Evolutionary conservation across 83 land plant species (phyloP).

Genomic region (Diphasiastrum complanatum): DNA sequence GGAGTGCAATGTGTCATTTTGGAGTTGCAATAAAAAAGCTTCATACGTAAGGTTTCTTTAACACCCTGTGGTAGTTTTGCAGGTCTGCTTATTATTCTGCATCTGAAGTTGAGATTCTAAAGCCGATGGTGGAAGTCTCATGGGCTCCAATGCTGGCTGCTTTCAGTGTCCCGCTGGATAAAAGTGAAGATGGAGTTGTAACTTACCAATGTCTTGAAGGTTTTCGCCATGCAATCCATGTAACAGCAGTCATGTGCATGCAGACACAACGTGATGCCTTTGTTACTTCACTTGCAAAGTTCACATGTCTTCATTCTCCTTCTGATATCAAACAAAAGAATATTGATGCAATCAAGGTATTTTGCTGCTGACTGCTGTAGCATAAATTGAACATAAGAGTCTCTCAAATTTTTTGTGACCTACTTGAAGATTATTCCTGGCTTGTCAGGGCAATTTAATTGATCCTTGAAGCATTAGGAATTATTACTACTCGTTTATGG

Average conservation of each 20-base stretch:
- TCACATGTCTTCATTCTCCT: conserved; percentile 96
- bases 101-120: conserved; percentile 87
- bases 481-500: too few relatives aligned
- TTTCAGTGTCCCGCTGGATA: conserved; percentile 97
- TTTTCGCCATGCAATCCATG: conserved; percentile 82
- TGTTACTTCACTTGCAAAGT: conserved; percentile 96
- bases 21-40: too few relatives aligned
- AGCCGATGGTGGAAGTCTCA: conserved; percentile 94
- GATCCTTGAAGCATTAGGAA: too few relatives aligned
- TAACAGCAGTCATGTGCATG: conserved; percentile 93
- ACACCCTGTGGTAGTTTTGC: too few relatives aligned
- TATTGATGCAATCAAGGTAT: conserved; percentile 96
- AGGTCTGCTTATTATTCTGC: conserved; percentile 96
- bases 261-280: conserved; percentile 98
- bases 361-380: conserved; percentile 5
- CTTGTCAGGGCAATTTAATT: too few relatives aligned
- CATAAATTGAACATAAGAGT: too few relatives aligned
- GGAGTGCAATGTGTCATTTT: too few relatives aligned
- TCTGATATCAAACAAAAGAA: conserved; percentile 98
- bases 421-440: too few relatives aligned
- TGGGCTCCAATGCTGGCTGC: conserved; percentile 99
- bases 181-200: conserved; percentile 84
- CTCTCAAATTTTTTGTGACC: too few relatives aligned
- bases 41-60: too few relatives aligned
- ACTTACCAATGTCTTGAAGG: conserved; percentile 86